Evolutionary conservation across 2,329 filamentous ascomycete species (phyloP).

Genomic region (Purpureocillium takamizusanense): DNA sequence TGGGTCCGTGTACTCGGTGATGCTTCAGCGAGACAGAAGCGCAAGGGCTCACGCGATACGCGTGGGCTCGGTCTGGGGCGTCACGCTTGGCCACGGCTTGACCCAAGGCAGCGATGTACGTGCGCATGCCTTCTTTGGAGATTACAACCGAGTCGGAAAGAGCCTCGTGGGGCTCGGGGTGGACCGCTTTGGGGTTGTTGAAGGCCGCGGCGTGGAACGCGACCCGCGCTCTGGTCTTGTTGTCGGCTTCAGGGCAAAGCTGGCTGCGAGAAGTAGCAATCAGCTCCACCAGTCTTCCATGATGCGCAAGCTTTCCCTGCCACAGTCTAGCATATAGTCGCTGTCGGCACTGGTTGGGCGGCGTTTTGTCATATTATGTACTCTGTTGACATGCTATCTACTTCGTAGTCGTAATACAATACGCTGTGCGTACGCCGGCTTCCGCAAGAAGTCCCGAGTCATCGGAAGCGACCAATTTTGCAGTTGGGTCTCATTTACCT

Average conservation of each 20-base stretch:
- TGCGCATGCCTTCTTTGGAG: slow-evolving; percentile 45
- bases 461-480: no score
- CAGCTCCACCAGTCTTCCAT: no score
- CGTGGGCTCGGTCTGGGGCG: slow-evolving; percentile 39
- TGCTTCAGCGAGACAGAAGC: slow-evolving; percentile 38
- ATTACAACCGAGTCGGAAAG: slow-evolving; percentile 33
- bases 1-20: slow-evolving; percentile 46
- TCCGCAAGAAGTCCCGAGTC: no score
- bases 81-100: slow-evolving; percentile 51
- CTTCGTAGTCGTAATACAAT: not conserved
- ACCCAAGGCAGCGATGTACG: slow-evolving; percentile 24
- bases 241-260: slow-evolving; percentile 12
- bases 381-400: not conserved
- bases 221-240: slow-evolving; percentile 29
- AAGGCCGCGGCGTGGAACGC: slow-evolving; percentile 33
- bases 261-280: not conserved
- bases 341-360: no score
- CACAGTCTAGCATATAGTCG: no score
- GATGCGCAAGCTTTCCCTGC: no score
- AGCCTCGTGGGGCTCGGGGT: slow-evolving; percentile 26
- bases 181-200: slow-evolving; percentile 28
- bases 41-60: slow-evolving; percentile 39
- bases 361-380: not conserved
- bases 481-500: no score
- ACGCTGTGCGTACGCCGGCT: no score